Conservation (phyloP, 2,329 filamentous ascomycete genomes). For the Cercospora janseana region DNA sequence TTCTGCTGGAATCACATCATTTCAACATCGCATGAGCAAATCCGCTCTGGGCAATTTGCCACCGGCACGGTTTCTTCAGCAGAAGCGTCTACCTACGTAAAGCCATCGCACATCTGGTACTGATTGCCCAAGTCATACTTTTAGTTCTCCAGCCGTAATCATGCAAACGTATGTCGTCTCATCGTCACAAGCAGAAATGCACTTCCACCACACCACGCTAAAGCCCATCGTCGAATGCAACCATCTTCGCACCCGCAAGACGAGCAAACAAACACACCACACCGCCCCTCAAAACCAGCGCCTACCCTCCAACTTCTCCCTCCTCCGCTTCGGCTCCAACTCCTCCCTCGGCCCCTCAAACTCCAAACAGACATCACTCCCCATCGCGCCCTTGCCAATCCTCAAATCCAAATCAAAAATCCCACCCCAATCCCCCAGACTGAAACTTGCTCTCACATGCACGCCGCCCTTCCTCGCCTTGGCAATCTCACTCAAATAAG, state of each 20-base stretch:
- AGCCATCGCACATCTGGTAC: no score
- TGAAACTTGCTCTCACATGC: constrained; percentile 48
- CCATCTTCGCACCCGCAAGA: no score
- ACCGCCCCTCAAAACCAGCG: constrained; percentile 44
- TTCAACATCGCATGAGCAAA: not conserved
- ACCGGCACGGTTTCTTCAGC: no score
- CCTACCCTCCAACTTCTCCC: constrained; percentile 44
- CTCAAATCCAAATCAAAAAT: constrained; percentile 49
- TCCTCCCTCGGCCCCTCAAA: constrained; percentile 48
- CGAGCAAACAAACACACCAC: no score
- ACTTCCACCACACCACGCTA: no score
- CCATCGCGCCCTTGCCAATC: constrained; percentile 38
- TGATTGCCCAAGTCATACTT: no score
- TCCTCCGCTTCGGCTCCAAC: constrained; percentile 42
- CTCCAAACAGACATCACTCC: constrained; percentile 41
- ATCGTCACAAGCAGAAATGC: no score
- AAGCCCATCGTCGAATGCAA: no score
- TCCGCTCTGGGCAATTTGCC: not conserved
- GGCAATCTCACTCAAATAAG: constrained; percentile 42
- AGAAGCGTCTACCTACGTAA: no score
- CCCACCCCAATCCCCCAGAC: constrained; percentile 42
- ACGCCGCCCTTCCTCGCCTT: constrained; percentile 44
- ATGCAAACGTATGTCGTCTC: no score
- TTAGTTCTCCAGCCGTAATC: no score
- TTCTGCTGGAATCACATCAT: not conserved